Evolutionary conservation across 371 early-diverging fungal species (phyloP), one percentile per base, ranked within the genome.

Genomic region (Mortierella sp.): DNA sequence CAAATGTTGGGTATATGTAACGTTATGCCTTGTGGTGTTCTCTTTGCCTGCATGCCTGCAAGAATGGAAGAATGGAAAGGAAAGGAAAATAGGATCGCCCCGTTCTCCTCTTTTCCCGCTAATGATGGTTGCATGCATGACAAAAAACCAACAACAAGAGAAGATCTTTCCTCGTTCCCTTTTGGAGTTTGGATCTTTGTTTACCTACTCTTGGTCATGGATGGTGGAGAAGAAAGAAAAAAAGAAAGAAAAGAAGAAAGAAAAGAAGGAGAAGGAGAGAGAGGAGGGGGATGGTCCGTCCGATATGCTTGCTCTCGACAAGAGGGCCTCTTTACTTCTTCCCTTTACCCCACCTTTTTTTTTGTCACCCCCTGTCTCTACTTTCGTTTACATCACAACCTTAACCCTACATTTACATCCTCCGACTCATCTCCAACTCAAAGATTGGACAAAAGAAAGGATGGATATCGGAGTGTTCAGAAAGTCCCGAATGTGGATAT

Each of bases 111-210:
- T 51, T 49, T 51, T 18, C 18, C 18, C 51, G 5, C 18, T 51
- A 32, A 32, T 8, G 63, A 7, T 60, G 60, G 60, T 29, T 65
- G 24, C 41, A 68, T 68, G 68, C 68, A 68, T 41, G 68, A 24
- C 68, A 24, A 24, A 35, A 32, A 32, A 60, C 29, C 10, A 16
- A 60, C 5, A 60, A 14, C 10, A 60, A 27, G 35, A 35, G 68
- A 68, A 41, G 41, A 68, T 68, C 68, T 41, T 41, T 68, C 68
- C 68, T 41, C 38, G 54, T 48, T 70, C 51, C 68, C 38, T 75
- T 12, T 49, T 43, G 32, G 11, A 60, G 12, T 35, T 4, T 75
- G 27, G 24, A 32, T 72, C 38, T 60, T n/a, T 55, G 10, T 55
- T 55, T n/a, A 2, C 27, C 27, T 12, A 8, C 27, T 10, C 11